These are phyloP conservation scores for Yamadazyma phyllophila DNA, from an alignment of 805 yeast species.

Conservation along the genomic window DNA sequence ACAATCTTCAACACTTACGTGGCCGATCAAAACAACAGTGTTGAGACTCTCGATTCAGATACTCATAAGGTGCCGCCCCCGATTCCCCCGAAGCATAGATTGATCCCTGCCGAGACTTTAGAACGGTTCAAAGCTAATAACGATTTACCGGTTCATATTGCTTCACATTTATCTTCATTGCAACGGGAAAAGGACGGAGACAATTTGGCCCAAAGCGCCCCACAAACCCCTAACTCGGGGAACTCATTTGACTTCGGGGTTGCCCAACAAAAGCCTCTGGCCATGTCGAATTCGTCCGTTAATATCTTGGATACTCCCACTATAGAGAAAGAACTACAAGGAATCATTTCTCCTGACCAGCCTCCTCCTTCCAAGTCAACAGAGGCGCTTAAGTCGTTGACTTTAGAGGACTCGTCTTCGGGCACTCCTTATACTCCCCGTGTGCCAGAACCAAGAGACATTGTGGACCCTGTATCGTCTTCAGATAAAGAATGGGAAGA, in stretches of 20 bases:
- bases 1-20: slow-evolving; percentile 22
- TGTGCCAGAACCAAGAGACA: background rate
- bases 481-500: slow-evolving; percentile 29
- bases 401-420: slow-evolving; percentile 3
- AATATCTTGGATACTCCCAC: slow-evolving; percentile 35
- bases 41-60: slow-evolving; percentile 29
- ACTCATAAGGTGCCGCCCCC: slow-evolving; percentile 16
- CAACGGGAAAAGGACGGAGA: slow-evolving; percentile 15
- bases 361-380: slow-evolving; percentile 9
- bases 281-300: slow-evolving; percentile 34
- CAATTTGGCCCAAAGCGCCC: slow-evolving; percentile 22
- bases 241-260: slow-evolving; percentile 30
- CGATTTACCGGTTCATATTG: slow-evolving; percentile 20
- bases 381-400: slow-evolving; percentile 13
- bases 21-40: slow-evolving; percentile 15
- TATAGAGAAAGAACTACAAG: slow-evolving; percentile 20
- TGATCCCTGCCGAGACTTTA: slow-evolving; percentile 10
- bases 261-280: slow-evolving; percentile 17
- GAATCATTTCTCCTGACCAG: slow-evolving; percentile 15
- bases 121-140: background rate
- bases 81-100: slow-evolving; percentile 4
- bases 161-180: slow-evolving; percentile 24
- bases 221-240: slow-evolving; percentile 29
- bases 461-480: no score
- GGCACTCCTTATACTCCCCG: slow-evolving; percentile 11